These are phyloP conservation scores for Curvularia hawaiiensis DNA, from an alignment of 2,329 filamentous ascomycete species.

Conservation along the genomic window DNA sequence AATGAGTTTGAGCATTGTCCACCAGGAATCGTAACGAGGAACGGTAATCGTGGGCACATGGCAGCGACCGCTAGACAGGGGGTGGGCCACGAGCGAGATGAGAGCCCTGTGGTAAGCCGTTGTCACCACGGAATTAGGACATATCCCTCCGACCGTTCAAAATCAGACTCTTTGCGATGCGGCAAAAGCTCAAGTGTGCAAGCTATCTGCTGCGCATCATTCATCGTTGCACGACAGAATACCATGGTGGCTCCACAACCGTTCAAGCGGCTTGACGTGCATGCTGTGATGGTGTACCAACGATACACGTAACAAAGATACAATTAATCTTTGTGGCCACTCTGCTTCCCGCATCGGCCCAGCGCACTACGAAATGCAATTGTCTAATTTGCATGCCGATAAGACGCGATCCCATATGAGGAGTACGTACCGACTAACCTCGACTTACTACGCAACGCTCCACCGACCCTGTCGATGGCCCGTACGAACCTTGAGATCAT, in stretches of 20 bases:
- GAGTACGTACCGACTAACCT: conserved; percentile 27
- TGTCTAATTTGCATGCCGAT: conserved; percentile 39
- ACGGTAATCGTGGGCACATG: conserved; percentile 20
- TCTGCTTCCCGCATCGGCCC: conserved; percentile 16
- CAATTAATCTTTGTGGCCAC: conserved; percentile 17
- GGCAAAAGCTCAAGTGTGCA: conserved; percentile 27
- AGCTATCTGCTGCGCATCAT: conserved; percentile 9
- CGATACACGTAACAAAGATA: conserved; percentile 10
- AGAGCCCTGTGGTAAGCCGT: conserved; percentile 19
- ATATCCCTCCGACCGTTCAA: conserved; percentile 25
- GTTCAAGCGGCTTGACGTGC: conserved; percentile 12
- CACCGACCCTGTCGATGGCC: conserved; percentile 19
- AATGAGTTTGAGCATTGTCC: conserved; percentile 19
- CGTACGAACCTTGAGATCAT: conserved; percentile 11
- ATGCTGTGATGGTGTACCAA: conserved; percentile 6
- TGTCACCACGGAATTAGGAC: conserved; percentile 5
- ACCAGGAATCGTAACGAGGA: conserved; percentile 12
- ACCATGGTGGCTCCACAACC: conserved; percentile 19
- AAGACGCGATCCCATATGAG: conserved; percentile 34
- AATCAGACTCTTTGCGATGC: conserved; percentile 19
- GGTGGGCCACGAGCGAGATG: conserved; percentile 23
- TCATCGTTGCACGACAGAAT: conserved; percentile 24
- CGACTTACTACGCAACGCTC: conserved; percentile 29
- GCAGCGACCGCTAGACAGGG: conserved; percentile 20
- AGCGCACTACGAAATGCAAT: conserved; percentile 31